Conservation (phyloP, 139 green algal genomes). For the Picochlorum costavermella region DNA sequence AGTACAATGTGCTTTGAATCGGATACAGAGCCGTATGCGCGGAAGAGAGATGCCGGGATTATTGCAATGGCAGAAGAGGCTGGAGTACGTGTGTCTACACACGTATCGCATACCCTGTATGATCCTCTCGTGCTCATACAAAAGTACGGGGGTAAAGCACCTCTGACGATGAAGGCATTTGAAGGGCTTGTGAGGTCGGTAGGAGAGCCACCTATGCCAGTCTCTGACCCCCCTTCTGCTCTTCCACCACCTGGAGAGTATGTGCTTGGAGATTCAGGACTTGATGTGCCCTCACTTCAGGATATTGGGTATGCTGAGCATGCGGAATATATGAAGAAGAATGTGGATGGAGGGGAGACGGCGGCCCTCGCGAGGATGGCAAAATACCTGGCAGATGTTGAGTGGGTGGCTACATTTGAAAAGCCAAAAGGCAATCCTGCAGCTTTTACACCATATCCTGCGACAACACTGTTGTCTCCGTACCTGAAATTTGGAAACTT, state of each 20-base stretch:
- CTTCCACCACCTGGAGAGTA: slow-evolving; percentile 29
- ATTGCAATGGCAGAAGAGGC: slow-evolving; percentile 27
- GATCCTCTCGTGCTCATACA: slow-evolving; percentile 46
- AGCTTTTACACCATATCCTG: slow-evolving; percentile 51
- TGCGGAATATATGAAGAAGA: not conserved
- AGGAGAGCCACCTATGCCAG: slow-evolving; percentile 34
- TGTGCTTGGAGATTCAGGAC: slow-evolving; percentile 1
- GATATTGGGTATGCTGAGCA: slow-evolving; percentile 47
- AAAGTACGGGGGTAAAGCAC: slow-evolving; percentile 43
- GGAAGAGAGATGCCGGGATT: slow-evolving; percentile 43
- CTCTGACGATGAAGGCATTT: slow-evolving; percentile 61
- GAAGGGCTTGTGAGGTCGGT: slow-evolving; percentile 53
- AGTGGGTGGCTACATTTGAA: slow-evolving; percentile 72
- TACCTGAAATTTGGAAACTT: slow-evolving; percentile 80
- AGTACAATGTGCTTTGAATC: slow-evolving; percentile 68
- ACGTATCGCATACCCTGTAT: slow-evolving; percentile 78
- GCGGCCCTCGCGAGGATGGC: slow-evolving; percentile 43
- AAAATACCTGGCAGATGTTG: slow-evolving; percentile 44
- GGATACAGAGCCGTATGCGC: slow-evolving; percentile 83
- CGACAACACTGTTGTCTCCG: slow-evolving; percentile 79
- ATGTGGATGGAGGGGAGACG: slow-evolving; percentile 62
- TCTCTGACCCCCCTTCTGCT: slow-evolving; percentile 31
- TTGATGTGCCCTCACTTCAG: slow-evolving; percentile 44
- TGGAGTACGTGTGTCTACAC: slow-evolving; percentile 45
- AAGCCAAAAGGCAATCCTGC: slow-evolving; percentile 81